Base-by-base conservation (phyloP, 139 green algal species). In the Chlamydomonas sp. region DNA sequence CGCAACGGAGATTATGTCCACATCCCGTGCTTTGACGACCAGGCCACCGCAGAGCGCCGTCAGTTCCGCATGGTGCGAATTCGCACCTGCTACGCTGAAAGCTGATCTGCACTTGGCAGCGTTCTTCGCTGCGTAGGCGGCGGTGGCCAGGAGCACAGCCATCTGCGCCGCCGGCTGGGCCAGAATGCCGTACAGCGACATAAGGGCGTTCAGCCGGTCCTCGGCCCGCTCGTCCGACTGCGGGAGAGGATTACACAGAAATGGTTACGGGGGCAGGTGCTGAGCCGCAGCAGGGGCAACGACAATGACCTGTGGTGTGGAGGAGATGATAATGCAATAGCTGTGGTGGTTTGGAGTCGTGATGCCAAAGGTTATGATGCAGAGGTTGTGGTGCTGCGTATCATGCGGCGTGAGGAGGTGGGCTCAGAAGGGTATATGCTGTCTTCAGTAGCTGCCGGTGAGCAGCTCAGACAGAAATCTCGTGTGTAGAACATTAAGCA, bases 171-270 rank as follows among this genome's bases (percentile, higher is more conserved):
- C 17, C 6, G 79, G 84, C 8, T 83, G 63, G 2, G 63, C 59
- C 20, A 84, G 57, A 15, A 91, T 87, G 58, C 78, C 87, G 63
- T 91, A 91, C 80, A 93, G 76, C 62, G 89, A 89, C 18, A 93
- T 76, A 7, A 91, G 84, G 5, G 84, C 90, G 1, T 59, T 77
- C 69, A 93, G 63, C 6, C 90, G 84, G 69, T 91, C 87, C 80
- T 93, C 90, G 57, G 87, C 72, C 18, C 80, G 80, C 60, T 93
- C 90, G 66, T 93, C 90, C 0, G 86, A 83, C 90, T 92, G 82
- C 74, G 57, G 5, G 18, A 68, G 2, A 18, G 49, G 8, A 64
- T 31, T 2, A 57, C 9, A 15, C 12, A 4, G 12, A 73, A 20
- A 73, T 20, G 20, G 67, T 12, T 73, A 20, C 20, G 67, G 67